phyloP scores from a whole-genome alignment of 2,329 filamentous ascomycete genomes.

The Mycosphaerella arachidis region DNA sequence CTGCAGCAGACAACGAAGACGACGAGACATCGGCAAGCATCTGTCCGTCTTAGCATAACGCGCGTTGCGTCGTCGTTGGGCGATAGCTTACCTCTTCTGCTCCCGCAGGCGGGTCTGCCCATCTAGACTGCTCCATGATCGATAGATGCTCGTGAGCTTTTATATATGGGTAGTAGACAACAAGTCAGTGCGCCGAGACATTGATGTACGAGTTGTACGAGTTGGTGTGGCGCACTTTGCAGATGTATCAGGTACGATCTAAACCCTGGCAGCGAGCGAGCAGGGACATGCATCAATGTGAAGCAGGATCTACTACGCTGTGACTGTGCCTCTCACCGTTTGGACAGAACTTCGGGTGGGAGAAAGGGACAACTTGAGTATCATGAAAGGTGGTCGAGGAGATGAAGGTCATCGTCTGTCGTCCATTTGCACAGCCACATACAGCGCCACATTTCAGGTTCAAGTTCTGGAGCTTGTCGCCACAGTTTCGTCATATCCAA shows the following conservation, averaged over 20 bases:
- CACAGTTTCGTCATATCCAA: background rate
- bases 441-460: background rate
- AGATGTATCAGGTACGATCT: background rate
- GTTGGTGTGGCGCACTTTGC: background rate
- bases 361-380: background rate
- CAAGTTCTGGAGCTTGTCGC: background rate
- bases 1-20: conserved; percentile 8
- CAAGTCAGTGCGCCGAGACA: background rate
- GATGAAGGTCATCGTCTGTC: background rate
- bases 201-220: background rate
- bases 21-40: background rate
- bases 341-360: too few species aligned
- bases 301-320: background rate
- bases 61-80: background rate
- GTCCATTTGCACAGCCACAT: background rate
- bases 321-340: too few species aligned
- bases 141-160: background rate
- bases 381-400: background rate
- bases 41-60: background rate
- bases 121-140: conserved; percentile 18
- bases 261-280: background rate
- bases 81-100: background rate
- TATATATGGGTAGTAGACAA: background rate
- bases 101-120: conserved; percentile 12
- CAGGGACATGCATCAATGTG: background rate